Percentiles rank a stretch among this genome's conserved stretches.
Evolutionary conservation across 345 rosid species (phyloP).

Genomic region (Trapa bicornis): DNA sequence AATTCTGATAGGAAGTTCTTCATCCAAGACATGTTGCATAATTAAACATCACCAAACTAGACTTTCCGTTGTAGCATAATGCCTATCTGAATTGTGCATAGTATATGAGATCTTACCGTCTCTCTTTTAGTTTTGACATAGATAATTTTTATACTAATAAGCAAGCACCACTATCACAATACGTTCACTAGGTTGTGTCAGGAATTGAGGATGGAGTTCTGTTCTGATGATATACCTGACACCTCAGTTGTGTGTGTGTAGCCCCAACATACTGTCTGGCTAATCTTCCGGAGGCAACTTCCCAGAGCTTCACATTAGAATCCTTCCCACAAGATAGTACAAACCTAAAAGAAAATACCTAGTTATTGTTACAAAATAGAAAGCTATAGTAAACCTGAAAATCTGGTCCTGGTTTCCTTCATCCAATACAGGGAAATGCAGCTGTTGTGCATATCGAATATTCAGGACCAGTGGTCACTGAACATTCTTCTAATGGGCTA

Average conservation of each 20-base stretch:
- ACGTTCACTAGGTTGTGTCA: not conserved
- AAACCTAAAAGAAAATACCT: constrained; percentile 30
- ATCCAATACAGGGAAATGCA: not conserved
- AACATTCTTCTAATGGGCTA: not conserved
- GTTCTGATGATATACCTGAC: constrained; percentile 39
- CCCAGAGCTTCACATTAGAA: constrained; percentile 71
- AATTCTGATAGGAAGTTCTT: no score
- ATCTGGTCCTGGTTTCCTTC: not conserved
- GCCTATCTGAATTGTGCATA: no score
- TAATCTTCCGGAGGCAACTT: constrained; percentile 61
- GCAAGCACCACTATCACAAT: no score
- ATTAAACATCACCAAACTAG: no score
- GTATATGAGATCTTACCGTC: no score
- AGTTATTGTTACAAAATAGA: not conserved
- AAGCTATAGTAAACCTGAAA: not conserved
- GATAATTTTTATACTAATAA: no score
- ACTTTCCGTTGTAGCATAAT: no score
- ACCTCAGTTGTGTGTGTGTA: constrained; percentile 41
- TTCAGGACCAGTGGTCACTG: not conserved
- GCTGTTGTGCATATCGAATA: not conserved
- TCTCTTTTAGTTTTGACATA: no score
- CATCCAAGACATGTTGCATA: no score
- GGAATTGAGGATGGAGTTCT: not conserved
- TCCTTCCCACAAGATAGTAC: constrained; percentile 78
- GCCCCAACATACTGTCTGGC: constrained; percentile 70